Base-by-base conservation (phyloP, 768 basidiomycete species). In the Pholiota microspora region DNA sequence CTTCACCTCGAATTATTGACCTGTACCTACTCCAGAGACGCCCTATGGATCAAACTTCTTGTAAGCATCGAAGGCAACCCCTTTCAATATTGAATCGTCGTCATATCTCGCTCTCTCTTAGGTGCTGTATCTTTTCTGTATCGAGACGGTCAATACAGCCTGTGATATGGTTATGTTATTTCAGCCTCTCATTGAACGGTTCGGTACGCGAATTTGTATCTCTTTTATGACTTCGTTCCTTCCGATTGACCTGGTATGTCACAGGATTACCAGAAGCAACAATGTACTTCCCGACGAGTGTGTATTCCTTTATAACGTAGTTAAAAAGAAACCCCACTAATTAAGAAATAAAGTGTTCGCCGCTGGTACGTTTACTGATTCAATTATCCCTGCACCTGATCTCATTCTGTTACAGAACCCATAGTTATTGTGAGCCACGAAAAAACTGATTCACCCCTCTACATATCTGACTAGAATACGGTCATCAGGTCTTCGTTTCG, bases 81-180 rank as follows among this genome's bases (percentile, higher is more conserved):
- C 1, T 23, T 40, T 21, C 13, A 16, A 13, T 12, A 2, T 23
- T 36, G 24, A 10, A 36, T 7, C 15, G n/a, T 23, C 4, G 23
- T 27, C 28, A 32, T 34, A 13, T 21, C 8, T 8, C 15, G 36
- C 18, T 21, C 55, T 8, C 13, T 40, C 18, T 24, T 55, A 78
- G 76, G 73, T 79, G 3, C 53, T 73, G 18, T 76, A 73, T 55
- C 60, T 79, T 4, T 77, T 81, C 56, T 34, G 73, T 13, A 55
- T 73, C 15, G 78, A 79, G 53, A 73, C 75, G 0, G 50, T 72
- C 1, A 79, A 79, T 53, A 77, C 77, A 2, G 76, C 61, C 4
- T 73, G 71, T 56, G 73, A 76, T 59, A 75, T 79, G 49, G 70
- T 67, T 5, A 72, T 79, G 62, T 71, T 79, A 62, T 81, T 74